Evolutionary conservation across 805 yeast species (phyloP).

Genomic region (Nematodospora valgi): DNA sequence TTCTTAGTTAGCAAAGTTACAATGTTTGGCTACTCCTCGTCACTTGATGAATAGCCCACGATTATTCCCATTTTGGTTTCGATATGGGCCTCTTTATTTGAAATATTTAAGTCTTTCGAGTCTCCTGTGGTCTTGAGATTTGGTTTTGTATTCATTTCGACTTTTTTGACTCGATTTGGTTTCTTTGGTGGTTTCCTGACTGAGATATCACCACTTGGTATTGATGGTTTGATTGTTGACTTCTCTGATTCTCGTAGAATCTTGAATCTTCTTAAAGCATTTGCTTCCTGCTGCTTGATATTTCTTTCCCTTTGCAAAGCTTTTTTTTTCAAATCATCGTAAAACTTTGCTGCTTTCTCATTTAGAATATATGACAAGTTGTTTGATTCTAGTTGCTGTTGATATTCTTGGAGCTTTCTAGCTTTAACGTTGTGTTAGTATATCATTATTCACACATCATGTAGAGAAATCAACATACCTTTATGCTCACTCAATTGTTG

Average conservation of each 20-base stretch:
- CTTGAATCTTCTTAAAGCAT: slow-evolving; percentile 16
- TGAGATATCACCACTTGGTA: not conserved
- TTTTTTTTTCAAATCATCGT: slow-evolving; percentile 21
- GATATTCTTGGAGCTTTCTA: slow-evolving; percentile 11
- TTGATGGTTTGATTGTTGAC: slow-evolving; percentile 1
- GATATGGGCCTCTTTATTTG: not conserved
- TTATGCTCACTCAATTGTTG: slow-evolving; percentile 41
- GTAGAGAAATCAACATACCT: slow-evolving; percentile 28
- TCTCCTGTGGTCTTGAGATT: not conserved
- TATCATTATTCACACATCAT: too few relatives aligned
- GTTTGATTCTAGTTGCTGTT: slow-evolving; percentile 23
- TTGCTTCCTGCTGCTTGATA: slow-evolving; percentile 19
- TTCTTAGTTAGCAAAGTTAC: not conserved
- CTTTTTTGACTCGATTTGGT: not conserved
- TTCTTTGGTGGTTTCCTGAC: not conserved
- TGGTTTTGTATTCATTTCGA: not conserved
- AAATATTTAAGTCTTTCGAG: not conserved
- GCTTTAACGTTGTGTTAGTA: slow-evolving; percentile 2
- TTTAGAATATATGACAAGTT: slow-evolving; percentile 42
- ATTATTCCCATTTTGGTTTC: not conserved
- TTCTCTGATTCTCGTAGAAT: slow-evolving; percentile 3
- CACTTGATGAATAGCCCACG: slow-evolving; percentile 11
- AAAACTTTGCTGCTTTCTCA: slow-evolving; percentile 33
- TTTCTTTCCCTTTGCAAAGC: slow-evolving; percentile 17
- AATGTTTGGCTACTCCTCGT: slow-evolving; percentile 8